Evolutionary conservation across 1,139 yeast genomes (phyloP), one percentile per base, ranked within the genome.

Genomic region (Geotrichum australiense): DNA sequence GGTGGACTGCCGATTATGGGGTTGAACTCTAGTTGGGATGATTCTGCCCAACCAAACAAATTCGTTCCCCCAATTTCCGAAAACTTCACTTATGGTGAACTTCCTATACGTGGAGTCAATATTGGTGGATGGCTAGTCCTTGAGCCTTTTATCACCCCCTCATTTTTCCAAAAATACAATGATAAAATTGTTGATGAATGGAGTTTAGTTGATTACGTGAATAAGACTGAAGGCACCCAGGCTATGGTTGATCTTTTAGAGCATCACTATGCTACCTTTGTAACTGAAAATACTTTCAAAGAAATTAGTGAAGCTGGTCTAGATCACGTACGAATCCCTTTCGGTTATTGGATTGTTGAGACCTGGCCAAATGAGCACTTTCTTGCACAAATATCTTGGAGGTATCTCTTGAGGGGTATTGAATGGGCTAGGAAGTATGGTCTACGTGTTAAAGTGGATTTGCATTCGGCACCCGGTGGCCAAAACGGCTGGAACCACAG

Each of bases 401-500:
- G 70, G 20, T 85, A 81, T 59, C 66, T 87, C 48, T 80, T 83
- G 50, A 66, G 74, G 49, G 94, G 93, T 3, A 69, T 87, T 45
- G 73, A 66, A 37, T 87, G 95, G 95, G 76, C 83, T 38, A 61
- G 75, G 40, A 68, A 70, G 31, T 59, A 80, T 53, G 76, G 74
- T 22, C 61, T 87, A 47, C 75, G 83, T 53, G 94, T 78, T 15
- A 82, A 93, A 82, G 70, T 87, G 43, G 96, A 87, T 61, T 66
- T 87, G 53, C 96, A 87, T 59, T 94, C 95, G 42, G 91, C 83
- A 20, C 89, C 95, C 35, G 96, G 95, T 8, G 81, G 94, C 23
- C 96, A 87, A 61, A 87, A 87, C 58, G 95, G 96, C 21, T 87
- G 87, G 65, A 94, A 87, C 58, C 87, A 86, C 63, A 80, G 93